Conservation (phyloP, 148 eudicot species). For the Chenopodium album region DNA sequence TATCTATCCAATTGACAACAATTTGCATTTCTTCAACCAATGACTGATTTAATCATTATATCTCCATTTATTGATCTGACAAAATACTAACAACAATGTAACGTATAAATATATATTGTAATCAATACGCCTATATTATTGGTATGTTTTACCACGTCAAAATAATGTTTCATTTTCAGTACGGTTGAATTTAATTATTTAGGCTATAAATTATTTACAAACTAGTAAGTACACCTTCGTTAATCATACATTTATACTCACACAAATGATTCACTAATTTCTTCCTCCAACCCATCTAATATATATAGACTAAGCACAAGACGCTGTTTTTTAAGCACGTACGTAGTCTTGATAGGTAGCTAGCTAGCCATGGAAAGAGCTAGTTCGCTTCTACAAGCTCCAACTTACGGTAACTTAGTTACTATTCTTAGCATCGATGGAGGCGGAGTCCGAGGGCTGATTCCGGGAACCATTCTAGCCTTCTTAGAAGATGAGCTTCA, state of each 20-base stretch:
- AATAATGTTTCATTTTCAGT: too few species aligned
- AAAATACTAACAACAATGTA: too few species aligned
- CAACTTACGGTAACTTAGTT: conserved; percentile 38
- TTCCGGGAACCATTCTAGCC: conserved; percentile 30
- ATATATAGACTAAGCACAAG: too few species aligned
- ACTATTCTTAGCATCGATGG: conserved; percentile 44
- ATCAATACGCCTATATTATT: too few species aligned
- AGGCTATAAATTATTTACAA: neutral
- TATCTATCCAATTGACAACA: neutral
- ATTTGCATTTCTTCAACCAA: too few species aligned
- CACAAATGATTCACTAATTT: neutral
- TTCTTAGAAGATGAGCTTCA: conserved; percentile 37
- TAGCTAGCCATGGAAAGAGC: conserved; percentile 31
- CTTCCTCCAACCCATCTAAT: neutral
- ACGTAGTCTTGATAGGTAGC: neutral
- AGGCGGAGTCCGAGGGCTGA: conserved; percentile 42
- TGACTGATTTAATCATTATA: too few species aligned
- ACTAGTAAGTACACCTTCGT: neutral
- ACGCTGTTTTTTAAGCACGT: neutral
- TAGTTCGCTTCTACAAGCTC: conserved; percentile 30
- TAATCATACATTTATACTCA: too few species aligned
- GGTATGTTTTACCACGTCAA: too few species aligned
- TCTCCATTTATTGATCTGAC: too few species aligned
- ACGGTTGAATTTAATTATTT: too few species aligned
- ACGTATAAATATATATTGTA: too few species aligned